Conservation (phyloP, 2,329 filamentous ascomycete genomes). For the Xylogone sp. region DNA sequence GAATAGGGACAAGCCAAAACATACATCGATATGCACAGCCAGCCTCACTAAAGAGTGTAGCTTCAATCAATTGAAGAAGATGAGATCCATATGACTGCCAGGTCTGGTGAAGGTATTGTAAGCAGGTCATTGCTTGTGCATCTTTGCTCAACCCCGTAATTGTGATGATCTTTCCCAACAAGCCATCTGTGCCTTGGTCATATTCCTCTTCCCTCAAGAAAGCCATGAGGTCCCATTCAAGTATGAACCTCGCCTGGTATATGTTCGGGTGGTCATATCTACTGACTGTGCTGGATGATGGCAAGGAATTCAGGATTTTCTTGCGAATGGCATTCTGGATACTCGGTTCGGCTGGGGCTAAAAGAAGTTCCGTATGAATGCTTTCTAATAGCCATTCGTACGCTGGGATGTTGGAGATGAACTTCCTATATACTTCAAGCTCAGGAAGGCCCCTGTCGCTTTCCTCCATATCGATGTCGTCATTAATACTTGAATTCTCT, state of each 20-base stretch:
- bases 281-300: conserved; percentile 8
- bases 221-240: conserved; percentile 5
- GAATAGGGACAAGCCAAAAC: neutral
- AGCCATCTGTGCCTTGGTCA: neutral
- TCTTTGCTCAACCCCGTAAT: conserved; percentile 15
- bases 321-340: conserved; percentile 4
- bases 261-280: conserved; percentile 3
- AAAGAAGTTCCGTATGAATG: conserved; percentile 5
- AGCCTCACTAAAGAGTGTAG: neutral
- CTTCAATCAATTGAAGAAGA: neutral
- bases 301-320: conserved; percentile 2
- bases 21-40: neutral
- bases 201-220: conserved; percentile 8
- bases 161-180: conserved; percentile 10
- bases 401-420: conserved; percentile 5
- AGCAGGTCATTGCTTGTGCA: conserved; percentile 23
- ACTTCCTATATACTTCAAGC: conserved; percentile 1
- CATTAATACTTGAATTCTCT: neutral
- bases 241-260: conserved; percentile 4
- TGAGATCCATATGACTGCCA: neutral
- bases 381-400: conserved; percentile 10
- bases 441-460: neutral
- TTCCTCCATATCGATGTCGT: neutral
- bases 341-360: conserved; percentile 2
- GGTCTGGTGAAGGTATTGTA: conserved; percentile 14